These are phyloP conservation scores for Ustilago trichophora DNA, from an alignment of 1,284 basidiomycete species.

Conservation along the genomic window DNA sequence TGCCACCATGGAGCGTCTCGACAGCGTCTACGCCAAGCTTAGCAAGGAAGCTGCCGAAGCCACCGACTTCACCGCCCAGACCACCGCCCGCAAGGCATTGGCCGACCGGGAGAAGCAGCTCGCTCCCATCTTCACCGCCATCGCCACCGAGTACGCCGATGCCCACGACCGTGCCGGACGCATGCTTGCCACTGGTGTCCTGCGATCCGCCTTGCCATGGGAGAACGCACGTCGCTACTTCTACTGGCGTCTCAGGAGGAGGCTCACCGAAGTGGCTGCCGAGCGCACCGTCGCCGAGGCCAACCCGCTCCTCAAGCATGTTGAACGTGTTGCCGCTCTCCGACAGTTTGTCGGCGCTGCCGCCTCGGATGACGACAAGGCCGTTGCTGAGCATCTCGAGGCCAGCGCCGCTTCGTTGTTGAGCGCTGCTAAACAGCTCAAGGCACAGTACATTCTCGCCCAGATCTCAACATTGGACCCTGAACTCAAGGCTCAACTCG, in stretches of 20 bases:
- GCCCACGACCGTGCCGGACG: conserved; percentile 93
- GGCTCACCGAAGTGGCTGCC: conserved; percentile 66
- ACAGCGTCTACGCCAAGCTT: conserved; percentile 81
- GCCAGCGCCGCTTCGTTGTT: conserved; percentile 48
- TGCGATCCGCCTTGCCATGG: conserved; percentile 77
- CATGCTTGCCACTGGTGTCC: conserved; percentile 92
- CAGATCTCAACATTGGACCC: conserved; percentile 59
- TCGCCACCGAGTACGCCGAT: conserved; percentile 94
- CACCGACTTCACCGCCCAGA: conserved; percentile 73
- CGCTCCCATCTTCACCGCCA: conserved; percentile 89
- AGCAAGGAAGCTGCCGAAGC: conserved; percentile 74
- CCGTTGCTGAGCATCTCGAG: conserved; percentile 59
- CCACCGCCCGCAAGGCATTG: conserved; percentile 72
- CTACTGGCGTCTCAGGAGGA: conserved; percentile 88
- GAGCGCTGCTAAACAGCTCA: conserved; percentile 50
- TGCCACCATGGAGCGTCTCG: conserved; percentile 91
- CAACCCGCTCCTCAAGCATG: conserved; percentile 61
- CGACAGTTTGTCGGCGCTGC: conserved; percentile 51
- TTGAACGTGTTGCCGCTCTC: conserved; percentile 53
- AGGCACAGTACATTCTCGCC: conserved; percentile 53
- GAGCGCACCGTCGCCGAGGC: conserved; percentile 56
- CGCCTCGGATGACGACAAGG: conserved; percentile 53
- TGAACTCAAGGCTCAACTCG: conserved; percentile 44
- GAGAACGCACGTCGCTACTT: conserved; percentile 85
- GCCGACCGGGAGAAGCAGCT: conserved; percentile 82